Evolutionary conservation across 2,329 filamentous ascomycete species (phyloP).

Genomic region (Dissoconium aciculare): DNA sequence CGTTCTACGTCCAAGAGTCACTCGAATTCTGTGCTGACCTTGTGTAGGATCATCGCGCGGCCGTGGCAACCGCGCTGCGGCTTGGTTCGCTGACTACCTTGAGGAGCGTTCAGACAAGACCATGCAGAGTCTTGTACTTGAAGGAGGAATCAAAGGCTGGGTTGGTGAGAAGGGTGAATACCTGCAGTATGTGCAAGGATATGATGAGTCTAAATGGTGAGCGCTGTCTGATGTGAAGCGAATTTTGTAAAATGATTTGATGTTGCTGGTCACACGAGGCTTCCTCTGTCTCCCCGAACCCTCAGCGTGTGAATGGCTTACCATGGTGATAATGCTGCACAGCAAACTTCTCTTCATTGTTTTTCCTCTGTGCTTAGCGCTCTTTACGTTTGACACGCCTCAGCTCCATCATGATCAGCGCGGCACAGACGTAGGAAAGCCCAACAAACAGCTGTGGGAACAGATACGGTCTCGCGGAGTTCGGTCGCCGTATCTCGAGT

Average conservation of each 20-base stretch:
- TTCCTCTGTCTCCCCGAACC: too few species aligned
- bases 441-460: conserved; percentile 28
- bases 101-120: conserved; percentile 25
- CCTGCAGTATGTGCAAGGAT: conserved; percentile 35
- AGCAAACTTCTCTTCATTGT: too few species aligned
- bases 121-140: conserved; percentile 36
- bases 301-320: too few species aligned
- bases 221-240: too few species aligned
- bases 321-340: too few species aligned
- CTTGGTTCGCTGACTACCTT: conserved; percentile 42
- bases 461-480: conserved; percentile 20
- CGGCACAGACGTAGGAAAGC: conserved; percentile 23
- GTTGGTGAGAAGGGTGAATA: conserved; percentile 34
- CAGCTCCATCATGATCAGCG: conserved; percentile 22
- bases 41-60: conserved; percentile 38
- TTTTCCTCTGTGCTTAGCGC: too few species aligned
- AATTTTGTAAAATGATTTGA: too few species aligned
- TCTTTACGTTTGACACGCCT: conserved; percentile 14
- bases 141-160: conserved; percentile 43
- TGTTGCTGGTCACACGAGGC: too few species aligned
- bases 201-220: too few species aligned
- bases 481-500: conserved; percentile 24
- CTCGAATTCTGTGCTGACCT: too few species aligned
- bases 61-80: conserved; percentile 39
- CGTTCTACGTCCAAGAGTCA: too few species aligned